phyloP scores from a whole-genome alignment of 2,329 filamentous ascomycete species.

The Scopulariopsis brevicaulis region DNA sequence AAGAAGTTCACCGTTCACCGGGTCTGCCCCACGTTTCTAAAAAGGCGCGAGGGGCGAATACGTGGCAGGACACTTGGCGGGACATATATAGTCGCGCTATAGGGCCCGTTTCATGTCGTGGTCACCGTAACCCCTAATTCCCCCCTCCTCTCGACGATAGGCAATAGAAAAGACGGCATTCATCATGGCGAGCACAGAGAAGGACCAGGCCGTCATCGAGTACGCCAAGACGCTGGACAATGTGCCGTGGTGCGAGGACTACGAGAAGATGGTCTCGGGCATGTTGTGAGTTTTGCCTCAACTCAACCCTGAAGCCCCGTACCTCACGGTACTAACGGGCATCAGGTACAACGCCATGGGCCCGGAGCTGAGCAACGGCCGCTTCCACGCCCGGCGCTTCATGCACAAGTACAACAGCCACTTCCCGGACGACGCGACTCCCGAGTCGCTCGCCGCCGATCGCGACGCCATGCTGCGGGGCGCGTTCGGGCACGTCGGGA shows the following conservation, averaged over 20 bases:
- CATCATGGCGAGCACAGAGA: slow-evolving; percentile 17
- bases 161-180: neutral
- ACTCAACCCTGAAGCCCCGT: neutral
- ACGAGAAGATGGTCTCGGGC: slow-evolving; percentile 53
- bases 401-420: slow-evolving; percentile 47
- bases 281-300: slow-evolving; percentile 42
- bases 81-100: too few species aligned
- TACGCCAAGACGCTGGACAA: slow-evolving; percentile 35
- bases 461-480: slow-evolving; percentile 33
- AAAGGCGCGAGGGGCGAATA: too few species aligned
- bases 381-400: slow-evolving; percentile 41
- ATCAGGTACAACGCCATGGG: slow-evolving; percentile 36
- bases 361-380: slow-evolving; percentile 34
- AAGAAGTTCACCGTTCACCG: too few species aligned
- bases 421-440: slow-evolving; percentile 35
- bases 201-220: slow-evolving; percentile 28
- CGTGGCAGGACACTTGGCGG: too few species aligned
- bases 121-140: neutral
- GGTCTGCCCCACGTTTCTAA: too few species aligned
- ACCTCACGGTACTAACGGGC: neutral
- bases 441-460: slow-evolving; percentile 23
- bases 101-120: too few species aligned
- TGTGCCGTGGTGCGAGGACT: slow-evolving; percentile 46
- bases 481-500: slow-evolving; percentile 37
- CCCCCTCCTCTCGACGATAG: neutral